A percentile compares a stretch with the other conserved stretches of the same genome.
Conservation (phyloP, 2,329 filamentous ascomycete species). For the Lomentospora prolificans region DNA sequence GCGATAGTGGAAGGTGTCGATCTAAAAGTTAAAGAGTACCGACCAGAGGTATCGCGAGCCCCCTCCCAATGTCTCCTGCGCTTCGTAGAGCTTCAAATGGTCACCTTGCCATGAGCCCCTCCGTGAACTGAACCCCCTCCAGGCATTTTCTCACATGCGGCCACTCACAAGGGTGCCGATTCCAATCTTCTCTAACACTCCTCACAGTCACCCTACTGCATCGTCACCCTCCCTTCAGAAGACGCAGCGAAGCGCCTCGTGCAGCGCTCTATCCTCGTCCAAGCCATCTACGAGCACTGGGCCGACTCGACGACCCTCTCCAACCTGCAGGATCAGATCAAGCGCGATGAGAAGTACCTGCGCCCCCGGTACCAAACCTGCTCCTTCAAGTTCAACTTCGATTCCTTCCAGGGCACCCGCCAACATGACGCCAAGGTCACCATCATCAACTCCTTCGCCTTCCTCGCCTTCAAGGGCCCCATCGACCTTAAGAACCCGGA, state of each 20-base stretch:
- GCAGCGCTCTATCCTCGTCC: slow-evolving; percentile 67
- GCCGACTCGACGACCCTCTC: slow-evolving; percentile 59
- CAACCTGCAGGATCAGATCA: slow-evolving; percentile 47
- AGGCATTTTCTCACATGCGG: neutral
- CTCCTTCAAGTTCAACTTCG: slow-evolving; percentile 77
- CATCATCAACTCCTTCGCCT: slow-evolving; percentile 75
- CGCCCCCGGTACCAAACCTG: slow-evolving; percentile 41
- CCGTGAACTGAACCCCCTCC: slow-evolving; percentile 8
- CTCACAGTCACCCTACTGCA: slow-evolving; percentile 71
- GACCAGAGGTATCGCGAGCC: slow-evolving; percentile 51
- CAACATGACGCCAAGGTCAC: slow-evolving; percentile 51
- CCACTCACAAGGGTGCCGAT: too few species aligned
- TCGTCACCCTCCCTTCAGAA: slow-evolving; percentile 59
- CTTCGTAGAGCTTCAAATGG: too few species aligned
- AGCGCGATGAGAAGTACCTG: neutral
- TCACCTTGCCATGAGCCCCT: slow-evolving; percentile 13
- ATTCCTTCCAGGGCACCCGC: slow-evolving; percentile 71
- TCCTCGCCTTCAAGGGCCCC: slow-evolving; percentile 66
- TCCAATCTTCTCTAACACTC: neutral
- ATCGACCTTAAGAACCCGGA: slow-evolving; percentile 69
- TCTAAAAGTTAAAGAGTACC: slow-evolving; percentile 67
- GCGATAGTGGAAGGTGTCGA: slow-evolving; percentile 58
- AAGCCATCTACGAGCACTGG: slow-evolving; percentile 86
- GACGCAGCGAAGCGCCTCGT: slow-evolving; percentile 58
- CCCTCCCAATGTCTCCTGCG: neutral